Base-by-base conservation (phyloP, 805 yeast species). In the Maudiozyma saulgeensis region DNA sequence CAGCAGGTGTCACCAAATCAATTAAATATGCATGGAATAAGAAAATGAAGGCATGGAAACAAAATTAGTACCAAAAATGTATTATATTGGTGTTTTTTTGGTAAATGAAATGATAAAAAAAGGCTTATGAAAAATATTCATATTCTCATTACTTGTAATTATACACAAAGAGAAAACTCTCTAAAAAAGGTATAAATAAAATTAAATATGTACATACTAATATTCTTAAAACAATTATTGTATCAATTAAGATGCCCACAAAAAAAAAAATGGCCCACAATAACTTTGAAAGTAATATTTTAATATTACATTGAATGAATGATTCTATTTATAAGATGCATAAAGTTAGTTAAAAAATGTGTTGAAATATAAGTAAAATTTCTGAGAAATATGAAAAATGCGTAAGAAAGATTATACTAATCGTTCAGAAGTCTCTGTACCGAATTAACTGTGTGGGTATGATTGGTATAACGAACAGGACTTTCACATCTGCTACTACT, bases 1-100 rank as follows among this genome's bases (percentile, higher is more conserved):
- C 96, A 3, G 96, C 98, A 1, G 99, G 99, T 0, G 45, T 85
- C 1, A 61, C 70, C 18, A 86, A 84, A 61, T 80, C 90, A 11
- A 61, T 80, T 45, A 78, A 75, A 58, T 90, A 90, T 64, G 90
- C 95, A 4, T 69, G 77, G 65, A 95, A 87, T 44, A 90, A 90
- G 67, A 71, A 67, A 51, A 51, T 66, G 56, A 73, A 73, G 56
- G 70, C 74, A 2, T 59, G 55, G 55, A 60, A 53, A 31, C 16
- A 12, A 23, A 23, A 38, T 16, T 47, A 32, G 31, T 19, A 15
- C 28, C 8, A 21, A 11, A 21, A 39, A 39, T n/a, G 38, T 34
- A 11, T 3, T 15, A 34, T 11, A 2, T 8, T 6, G 8, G 28
- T 26, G 8, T 5, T 26, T 26, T 5, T 26, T 26, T 26, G 5